Conservation (phyloP, 179 eudicot species). For the Silene coronaria region DNA sequence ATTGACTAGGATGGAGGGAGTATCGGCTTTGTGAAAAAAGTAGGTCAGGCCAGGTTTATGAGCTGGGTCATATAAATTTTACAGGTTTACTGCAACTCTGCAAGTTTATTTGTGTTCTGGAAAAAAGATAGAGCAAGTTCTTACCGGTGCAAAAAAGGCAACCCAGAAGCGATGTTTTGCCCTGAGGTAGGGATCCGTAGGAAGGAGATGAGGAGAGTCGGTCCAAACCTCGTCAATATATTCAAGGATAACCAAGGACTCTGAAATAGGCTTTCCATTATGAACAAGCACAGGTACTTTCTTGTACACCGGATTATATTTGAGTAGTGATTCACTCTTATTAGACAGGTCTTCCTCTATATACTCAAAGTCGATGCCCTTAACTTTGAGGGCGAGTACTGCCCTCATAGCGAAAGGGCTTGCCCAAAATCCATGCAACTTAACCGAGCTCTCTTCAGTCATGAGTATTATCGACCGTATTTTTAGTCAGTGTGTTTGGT, state of each 20-base stretch:
- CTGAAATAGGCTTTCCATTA: constrained; percentile 19
- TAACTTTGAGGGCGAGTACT: not conserved
- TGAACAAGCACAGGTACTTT: constrained; percentile 35
- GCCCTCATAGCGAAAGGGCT: not conserved
- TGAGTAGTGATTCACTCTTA: constrained; percentile 24
- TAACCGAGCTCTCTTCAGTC: not conserved
- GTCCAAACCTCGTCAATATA: constrained; percentile 32
- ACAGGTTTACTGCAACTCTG: too few relatives aligned
- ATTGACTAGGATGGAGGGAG: too few relatives aligned
- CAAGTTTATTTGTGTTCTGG: too few relatives aligned
- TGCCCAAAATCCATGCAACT: not conserved
- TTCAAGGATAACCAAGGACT: constrained; percentile 29
- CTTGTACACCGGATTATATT: constrained; percentile 33
- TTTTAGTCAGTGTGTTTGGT: not conserved
- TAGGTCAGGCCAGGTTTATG: too few relatives aligned
- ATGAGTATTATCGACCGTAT: not conserved
- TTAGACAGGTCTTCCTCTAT: constrained; percentile 27
- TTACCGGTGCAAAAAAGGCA: not conserved
- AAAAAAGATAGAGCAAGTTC: not conserved
- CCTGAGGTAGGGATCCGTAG: not conserved
- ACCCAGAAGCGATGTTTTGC: not conserved
- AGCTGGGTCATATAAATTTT: too few relatives aligned
- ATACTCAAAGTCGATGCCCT: constrained; percentile 20
- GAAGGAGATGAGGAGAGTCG: constrained; percentile 25
- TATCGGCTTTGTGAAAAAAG: too few relatives aligned